Base-by-base conservation (phyloP, 495 filamentous ascomycete genomes). In the Trypethelium eluteriae region DNA sequence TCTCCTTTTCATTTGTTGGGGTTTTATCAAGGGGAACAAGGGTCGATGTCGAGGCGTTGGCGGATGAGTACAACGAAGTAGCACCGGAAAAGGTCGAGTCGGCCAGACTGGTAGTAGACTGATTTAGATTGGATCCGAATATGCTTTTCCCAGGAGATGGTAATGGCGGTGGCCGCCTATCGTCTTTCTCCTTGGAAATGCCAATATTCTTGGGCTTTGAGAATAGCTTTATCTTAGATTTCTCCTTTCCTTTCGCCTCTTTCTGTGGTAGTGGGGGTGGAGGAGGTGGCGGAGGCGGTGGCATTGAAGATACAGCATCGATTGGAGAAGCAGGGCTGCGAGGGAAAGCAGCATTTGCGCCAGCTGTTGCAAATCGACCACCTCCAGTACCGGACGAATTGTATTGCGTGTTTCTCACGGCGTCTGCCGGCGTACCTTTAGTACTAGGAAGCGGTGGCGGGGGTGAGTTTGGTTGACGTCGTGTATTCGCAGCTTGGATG, bases 181-280 rank as follows among this genome's bases (percentile, higher is more conserved):
- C 76, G 11, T 87, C 85, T 67, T 82, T 86, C 47, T 94, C 90
- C 59, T 87, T 86, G 63, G 85, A 87, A 64, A 90, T 88, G 10
- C 84, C 85, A 61, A 93, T 90, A 74, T 88, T 90, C 73, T 91
- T 92, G 3, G 91, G 91, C 67, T 93, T 89, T 2, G 90, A 93
- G 74, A 96, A 96, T 5, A 96, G 81, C 77, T 95, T 96, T 76
- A 92, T 91, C 78, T 93, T 95, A 32, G 89, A 90, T 77, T 90
- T 91, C 76, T 93, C 89, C 35, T 85, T 81, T 72, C 88, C 88
- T 34, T 88, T 89, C 68, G 84, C 85, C 70, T 92, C 88, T 57
- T 83, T 82, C 39, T 85, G 77, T 0, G 77, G 69, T 0, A 77
- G 74, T 16, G 78, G 75, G 0, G 77, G 69, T 0, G 78, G 74